Evolutionary conservation across 257 asterid genomes (phyloP).

Genomic region (Solanum boliviense): DNA sequence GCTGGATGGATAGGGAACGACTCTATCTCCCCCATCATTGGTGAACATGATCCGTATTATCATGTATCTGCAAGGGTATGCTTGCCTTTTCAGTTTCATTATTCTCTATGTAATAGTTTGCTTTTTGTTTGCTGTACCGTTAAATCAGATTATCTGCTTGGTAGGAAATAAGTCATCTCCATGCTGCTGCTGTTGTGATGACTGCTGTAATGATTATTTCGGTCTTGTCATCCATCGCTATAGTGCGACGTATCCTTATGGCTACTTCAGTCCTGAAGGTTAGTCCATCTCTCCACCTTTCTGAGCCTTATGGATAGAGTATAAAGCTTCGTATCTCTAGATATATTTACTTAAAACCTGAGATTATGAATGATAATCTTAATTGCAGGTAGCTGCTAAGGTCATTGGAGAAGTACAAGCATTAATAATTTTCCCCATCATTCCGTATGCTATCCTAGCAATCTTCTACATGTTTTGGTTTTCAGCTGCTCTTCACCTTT

Average conservation of each 20-base stretch:
- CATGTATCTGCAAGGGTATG: constrained; percentile 83
- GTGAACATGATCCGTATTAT: constrained; percentile 86
- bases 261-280: constrained; percentile 98
- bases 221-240: constrained; percentile 78
- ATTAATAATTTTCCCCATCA: constrained; percentile 69
- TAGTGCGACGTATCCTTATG: constrained; percentile 93
- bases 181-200: constrained; percentile 82
- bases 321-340: background rate
- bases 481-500: constrained; percentile 86
- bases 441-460: constrained; percentile 68
- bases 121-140: background rate
- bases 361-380: background rate
- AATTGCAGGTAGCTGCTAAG: constrained; percentile 90
- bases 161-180: constrained; percentile 88
- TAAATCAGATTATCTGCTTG: constrained; percentile 12
- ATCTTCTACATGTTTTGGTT: constrained; percentile 91
- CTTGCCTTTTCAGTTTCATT: background rate
- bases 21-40: constrained; percentile 93
- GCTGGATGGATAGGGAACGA: constrained; percentile 99
- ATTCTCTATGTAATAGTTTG: background rate
- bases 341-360: background rate
- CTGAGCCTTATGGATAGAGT: background rate
- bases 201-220: constrained; percentile 68
- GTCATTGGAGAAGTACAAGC: constrained; percentile 98
- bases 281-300: constrained; percentile 15